Evolutionary conservation across 2,329 filamentous ascomycete species (phyloP), one percentile per base, ranked within the genome.

Genomic region (Berkeleyomyces basicola): DNA sequence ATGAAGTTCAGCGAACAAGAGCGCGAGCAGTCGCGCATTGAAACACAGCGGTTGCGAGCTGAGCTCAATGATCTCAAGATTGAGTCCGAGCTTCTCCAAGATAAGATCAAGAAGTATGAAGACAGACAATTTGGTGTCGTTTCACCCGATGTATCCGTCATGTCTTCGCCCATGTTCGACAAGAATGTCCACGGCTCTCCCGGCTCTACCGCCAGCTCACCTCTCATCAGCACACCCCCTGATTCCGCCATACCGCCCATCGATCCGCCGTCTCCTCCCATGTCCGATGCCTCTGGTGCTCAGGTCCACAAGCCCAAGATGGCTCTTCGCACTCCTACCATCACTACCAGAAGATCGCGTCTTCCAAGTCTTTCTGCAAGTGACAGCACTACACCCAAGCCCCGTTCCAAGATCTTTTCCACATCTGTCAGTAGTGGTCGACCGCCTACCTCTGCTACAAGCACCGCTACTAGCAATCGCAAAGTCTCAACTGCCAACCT

Each of bases 41-140:
- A 97, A 69, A 83, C 87, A 7, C 93, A 99, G 74, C 82, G 92
- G 59, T 76, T 97, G 65, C 85, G 90, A 46, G 91, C 96, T 70
- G 93, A 99, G 72, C 78, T 97, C 10, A 87, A 88, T 4, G 93
- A 99, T 71, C 80, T 96, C 68, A 95, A 90, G 77, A 90, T 99
- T 66, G 93, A 99, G 74, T 86, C 87, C 65, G 93, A 97, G 70
- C 93, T 99, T 69, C 82, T 92, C 69, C 87, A 93, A 70, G 90
- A 96, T 78, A 97, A 96, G 79, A 78, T 97, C 70, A 88, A 88
- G 71, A 87, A 91, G 72, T 77, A 82, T 53, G 80, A 82, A 67
- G 67, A 71, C 31, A 79, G 82, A 58, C 81, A 84, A 67, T 72
- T 85, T 31, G 82, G 81, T 46, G 72, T 76, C 65, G 78, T 85